Base-by-base conservation (phyloP, 1,284 basidiomycete genomes). In the Rhodotorula sp. region DNA sequence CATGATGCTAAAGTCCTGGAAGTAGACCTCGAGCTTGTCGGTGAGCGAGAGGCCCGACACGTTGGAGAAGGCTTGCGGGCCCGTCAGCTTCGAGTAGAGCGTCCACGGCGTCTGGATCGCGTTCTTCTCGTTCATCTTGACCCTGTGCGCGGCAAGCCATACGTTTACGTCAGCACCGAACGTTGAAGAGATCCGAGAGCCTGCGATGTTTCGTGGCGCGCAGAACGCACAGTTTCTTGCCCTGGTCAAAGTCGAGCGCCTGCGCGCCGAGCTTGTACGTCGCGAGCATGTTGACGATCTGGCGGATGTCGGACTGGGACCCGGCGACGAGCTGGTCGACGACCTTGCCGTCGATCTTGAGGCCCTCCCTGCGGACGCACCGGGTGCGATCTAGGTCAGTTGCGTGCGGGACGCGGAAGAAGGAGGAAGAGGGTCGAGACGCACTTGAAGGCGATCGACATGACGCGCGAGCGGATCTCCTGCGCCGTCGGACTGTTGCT, bases 261-360 rank as follows among this genome's bases (percentile, higher is more conserved):
- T 86, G 88, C 3, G 73, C 73, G 21, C 90, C 90, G 34, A 94
- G 83, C 80, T 90, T 93, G 92, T 93, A 99, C 0, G 95, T 98
- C 16, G 95, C 96, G 10, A 99, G 85, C 93, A 99, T 98, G 80
- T 98, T 99, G 75, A 98, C 84, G 9, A 99, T 92, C 79, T 96
- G 93, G 9, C 96, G 91, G 70, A 99, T 96, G 81, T 99, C 96
- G 5, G 93, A 94, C 77, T 97, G 92, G 16, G 93, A 87, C 10
- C 95, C 91, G 14, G 85, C 83, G 72, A 99, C 88, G 44, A 99
- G 89, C 80, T 97, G 91, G 79, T 98, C 96, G 60, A 99, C 85
- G 50, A 96, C 96, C 70, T 92, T 92, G 1, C 89, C 87, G 0
- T 92, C 90, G 45, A 98, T 85, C 82, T 93, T 92, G 87, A 99